Evolutionary conservation across 164 flowering plant genomes (phyloP), one percentile per base, ranked within the genome.

Genomic region (Saururus chinensis): DNA sequence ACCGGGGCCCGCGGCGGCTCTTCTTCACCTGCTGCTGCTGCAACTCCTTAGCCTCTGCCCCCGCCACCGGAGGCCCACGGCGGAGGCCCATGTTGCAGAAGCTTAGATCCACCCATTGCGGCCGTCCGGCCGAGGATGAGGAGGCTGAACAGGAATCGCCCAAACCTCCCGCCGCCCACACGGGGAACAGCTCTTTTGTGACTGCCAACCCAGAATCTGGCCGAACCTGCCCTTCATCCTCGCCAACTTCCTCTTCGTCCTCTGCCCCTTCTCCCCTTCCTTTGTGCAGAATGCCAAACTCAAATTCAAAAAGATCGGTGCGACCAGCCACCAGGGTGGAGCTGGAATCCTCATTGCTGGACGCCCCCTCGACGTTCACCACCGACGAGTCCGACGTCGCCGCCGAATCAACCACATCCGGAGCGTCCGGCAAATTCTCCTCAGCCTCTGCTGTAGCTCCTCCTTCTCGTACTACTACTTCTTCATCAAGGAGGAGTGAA

Each of bases 1-100:
- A 92, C 84, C 92, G 76, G n/a, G 98, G 98, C 5, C 98, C 98
- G 1, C 98, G 70, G 56, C 98, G 63, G 57, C 98, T 89, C 78
- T 86, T 92, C 81, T 76, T 85, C 69, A 71, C 80, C 71, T 69
- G 80, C 66, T 49, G 73, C 61, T 68, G 76, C 59, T 45, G 77
- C 59, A 64, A 73, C 65, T 51, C 76, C 62, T 62, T 19, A 14
- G 56, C 57, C 66, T 56, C 59, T 57, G 35, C 56, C 67, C 48
- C 67, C 40, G 61, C 19, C 37, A 41, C 45, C 48, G 23, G 37
- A 30, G 37, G 57, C 37, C 59, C 49, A 12, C 49, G 17, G 49
- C 49, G 49, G 49, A 45, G 49, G 14, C 49, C 49, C 14, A 45
- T 45, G 14, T 45, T 45, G 49, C 49, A 45, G 49, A 45, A 45